Evolutionary conservation across 1,284 basidiomycete species (phyloP).

Genomic region (Pyrrhoderma lamaoense): DNA sequence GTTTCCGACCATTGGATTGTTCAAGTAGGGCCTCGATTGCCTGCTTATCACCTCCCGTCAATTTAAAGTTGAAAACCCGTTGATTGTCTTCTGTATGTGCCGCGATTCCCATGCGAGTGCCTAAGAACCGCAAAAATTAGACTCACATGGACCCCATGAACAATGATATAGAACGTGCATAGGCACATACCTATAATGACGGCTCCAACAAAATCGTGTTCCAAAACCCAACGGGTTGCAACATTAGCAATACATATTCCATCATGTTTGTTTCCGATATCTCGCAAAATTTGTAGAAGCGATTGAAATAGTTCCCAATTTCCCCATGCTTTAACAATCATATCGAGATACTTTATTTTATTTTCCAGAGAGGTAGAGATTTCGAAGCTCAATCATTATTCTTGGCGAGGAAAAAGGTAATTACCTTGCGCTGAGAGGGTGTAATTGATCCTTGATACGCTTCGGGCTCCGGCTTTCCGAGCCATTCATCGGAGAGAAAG

Average conservation of each 20-base stretch:
- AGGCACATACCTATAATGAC: slow-evolving; percentile 60
- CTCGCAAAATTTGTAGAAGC: slow-evolving; percentile 49
- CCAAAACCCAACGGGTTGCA: slow-evolving; percentile 74
- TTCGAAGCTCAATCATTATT: no score
- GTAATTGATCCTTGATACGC: slow-evolving; percentile 56
- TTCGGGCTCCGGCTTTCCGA: slow-evolving; percentile 61
- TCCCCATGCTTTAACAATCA: slow-evolving; percentile 74
- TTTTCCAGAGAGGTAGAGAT: neutral
- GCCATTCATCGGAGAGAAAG: slow-evolving; percentile 72
- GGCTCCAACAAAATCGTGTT: slow-evolving; percentile 70
- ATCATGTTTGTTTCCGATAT: slow-evolving; percentile 60
- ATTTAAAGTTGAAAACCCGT: slow-evolving; percentile 49
- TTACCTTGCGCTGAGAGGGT: slow-evolving; percentile 74
- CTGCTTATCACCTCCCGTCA: slow-evolving; percentile 48
- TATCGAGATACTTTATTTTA: slow-evolving; percentile 61
- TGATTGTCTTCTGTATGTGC: slow-evolving; percentile 67
- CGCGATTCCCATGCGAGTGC: slow-evolving; percentile 67
- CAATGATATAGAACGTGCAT: neutral
- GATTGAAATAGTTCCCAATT: slow-evolving; percentile 67
- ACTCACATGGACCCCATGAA: neutral
- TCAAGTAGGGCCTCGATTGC: slow-evolving; percentile 56
- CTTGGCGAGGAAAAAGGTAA: no score
- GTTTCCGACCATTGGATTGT: slow-evolving; percentile 47
- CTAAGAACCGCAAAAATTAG: slow-evolving; percentile 31
- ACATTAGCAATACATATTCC: slow-evolving; percentile 70